A percentile compares a stretch with the other conserved stretches of the same genome.
phyloP scores from a whole-genome alignment of 78 protist genomes.

The Parvularia atlantis region DNA sequence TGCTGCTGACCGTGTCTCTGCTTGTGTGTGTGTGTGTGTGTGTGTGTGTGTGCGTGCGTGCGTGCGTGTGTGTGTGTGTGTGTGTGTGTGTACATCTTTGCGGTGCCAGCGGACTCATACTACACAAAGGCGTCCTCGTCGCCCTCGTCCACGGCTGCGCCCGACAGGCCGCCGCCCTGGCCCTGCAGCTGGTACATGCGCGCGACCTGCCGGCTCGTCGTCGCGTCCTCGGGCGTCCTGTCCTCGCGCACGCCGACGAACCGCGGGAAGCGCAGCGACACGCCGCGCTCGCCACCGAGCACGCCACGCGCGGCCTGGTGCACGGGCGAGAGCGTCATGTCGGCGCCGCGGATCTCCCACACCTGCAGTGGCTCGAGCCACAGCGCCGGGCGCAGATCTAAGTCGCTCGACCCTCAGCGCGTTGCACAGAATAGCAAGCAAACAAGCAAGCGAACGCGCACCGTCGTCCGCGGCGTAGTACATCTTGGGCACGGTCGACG shows the following conservation, averaged over 20 bases:
- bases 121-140: background rate
- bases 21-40: too few relatives aligned
- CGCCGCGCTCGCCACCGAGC: conserved; percentile 72
- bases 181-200: conserved; percentile 47
- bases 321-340: conserved; percentile 75
- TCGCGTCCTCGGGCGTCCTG: conserved; percentile 88
- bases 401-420: background rate
- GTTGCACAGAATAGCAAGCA: too few relatives aligned
- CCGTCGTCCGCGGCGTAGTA: too few relatives aligned
- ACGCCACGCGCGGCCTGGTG: conserved; percentile 80
- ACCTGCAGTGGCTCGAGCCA: conserved; percentile 82
- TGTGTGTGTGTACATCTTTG: too few relatives aligned
- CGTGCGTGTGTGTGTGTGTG: too few relatives aligned
- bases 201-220: conserved; percentile 62
- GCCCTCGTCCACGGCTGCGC: conserved; percentile 4
- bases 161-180: background rate
- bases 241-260: conserved; percentile 90
- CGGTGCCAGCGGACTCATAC: too few relatives aligned
- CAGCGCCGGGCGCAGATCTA: conserved; percentile 75
- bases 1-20: too few relatives aligned
- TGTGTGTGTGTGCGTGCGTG: too few relatives aligned
- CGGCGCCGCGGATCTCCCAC: conserved; percentile 95
- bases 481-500: background rate
- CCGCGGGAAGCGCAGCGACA: conserved; percentile 98
- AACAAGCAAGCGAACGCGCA: too few relatives aligned